Evolutionary conservation across 2,329 filamentous ascomycete species (phyloP).

Genomic region (Xylogone sp.): DNA sequence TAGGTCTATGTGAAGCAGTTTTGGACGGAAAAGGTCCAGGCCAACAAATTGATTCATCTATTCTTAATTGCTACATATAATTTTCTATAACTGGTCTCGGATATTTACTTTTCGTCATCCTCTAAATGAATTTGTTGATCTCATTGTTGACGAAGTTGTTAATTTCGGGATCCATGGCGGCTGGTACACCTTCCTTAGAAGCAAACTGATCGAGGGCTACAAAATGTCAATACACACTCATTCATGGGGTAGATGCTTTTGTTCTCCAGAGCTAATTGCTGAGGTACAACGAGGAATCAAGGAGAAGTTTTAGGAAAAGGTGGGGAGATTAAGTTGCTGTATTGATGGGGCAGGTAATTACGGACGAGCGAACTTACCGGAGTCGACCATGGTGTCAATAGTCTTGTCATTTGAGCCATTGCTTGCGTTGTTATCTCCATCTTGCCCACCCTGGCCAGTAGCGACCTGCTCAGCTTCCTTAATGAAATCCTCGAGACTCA

Average conservation of each 20-base stretch:
- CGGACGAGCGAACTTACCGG: conserved; percentile 19
- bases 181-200: conserved; percentile 29
- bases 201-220: conserved; percentile 29
- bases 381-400: conserved; percentile 30
- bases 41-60: too few species aligned
- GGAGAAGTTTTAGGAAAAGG: too few species aligned
- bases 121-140: conserved; percentile 25
- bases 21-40: too few species aligned
- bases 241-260: too few species aligned
- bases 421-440: conserved; percentile 27
- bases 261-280: too few species aligned
- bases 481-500: conserved; percentile 24
- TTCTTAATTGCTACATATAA: too few species aligned
- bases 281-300: too few species aligned
- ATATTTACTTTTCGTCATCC: too few species aligned
- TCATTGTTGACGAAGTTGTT: conserved; percentile 33
- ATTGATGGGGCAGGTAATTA: not conserved
- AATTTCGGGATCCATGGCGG: conserved; percentile 28
- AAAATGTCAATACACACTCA: not conserved
- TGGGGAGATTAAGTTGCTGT: not conserved
- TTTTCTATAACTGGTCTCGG: too few species aligned
- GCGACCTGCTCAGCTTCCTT: conserved; percentile 27
- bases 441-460: conserved; percentile 28
- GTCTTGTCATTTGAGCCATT: conserved; percentile 22
- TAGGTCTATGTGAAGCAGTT: too few species aligned